A percentile compares a stretch with the other conserved stretches of the same genome.
Evolutionary conservation across 164 flowering plant species (phyloP).

Genomic region (Tetracentron sinense): DNA sequence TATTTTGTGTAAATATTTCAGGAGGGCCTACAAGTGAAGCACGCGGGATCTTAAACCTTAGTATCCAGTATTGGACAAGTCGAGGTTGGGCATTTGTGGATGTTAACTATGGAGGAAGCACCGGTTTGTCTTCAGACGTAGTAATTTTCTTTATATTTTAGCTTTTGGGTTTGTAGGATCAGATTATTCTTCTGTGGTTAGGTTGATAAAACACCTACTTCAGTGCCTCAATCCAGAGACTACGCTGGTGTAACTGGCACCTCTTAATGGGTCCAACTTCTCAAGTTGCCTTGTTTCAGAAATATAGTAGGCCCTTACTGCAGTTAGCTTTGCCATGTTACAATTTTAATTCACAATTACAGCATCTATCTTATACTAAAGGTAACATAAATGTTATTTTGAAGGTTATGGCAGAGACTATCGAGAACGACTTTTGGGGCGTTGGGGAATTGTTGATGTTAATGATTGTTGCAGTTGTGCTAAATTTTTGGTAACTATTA

Average conservation of each 20-base stretch:
- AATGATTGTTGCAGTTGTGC: conserved; percentile 98
- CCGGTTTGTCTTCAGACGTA: conserved; percentile 54
- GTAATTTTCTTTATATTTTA: neutral
- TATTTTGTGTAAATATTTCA: conserved; percentile 26
- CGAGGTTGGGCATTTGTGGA: conserved; percentile 98
- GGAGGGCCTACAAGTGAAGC: conserved; percentile 95
- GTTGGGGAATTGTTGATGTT: conserved; percentile 96
- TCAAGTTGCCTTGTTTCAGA: no score
- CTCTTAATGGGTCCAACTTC: no score
- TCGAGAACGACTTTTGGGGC: conserved; percentile 76
- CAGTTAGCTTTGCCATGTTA: neutral
- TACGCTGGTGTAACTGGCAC: no score
- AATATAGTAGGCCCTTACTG: neutral
- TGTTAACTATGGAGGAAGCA: conserved; percentile 98
- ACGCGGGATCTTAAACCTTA: conserved; percentile 69
- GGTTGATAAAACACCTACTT: neutral
- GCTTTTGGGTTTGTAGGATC: neutral
- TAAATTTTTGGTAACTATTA: conserved; percentile 56
- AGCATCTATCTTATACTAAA: conserved; percentile 5
- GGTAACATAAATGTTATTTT: conserved; percentile 16
- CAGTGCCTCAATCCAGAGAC: no score
- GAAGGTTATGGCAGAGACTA: conserved; percentile 93
- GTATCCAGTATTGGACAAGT: conserved; percentile 95
- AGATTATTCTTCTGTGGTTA: neutral
- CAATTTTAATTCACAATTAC: neutral